Conservation (phyloP, 106 monocot genomes). For the Dioscorea zingiberensis region DNA sequence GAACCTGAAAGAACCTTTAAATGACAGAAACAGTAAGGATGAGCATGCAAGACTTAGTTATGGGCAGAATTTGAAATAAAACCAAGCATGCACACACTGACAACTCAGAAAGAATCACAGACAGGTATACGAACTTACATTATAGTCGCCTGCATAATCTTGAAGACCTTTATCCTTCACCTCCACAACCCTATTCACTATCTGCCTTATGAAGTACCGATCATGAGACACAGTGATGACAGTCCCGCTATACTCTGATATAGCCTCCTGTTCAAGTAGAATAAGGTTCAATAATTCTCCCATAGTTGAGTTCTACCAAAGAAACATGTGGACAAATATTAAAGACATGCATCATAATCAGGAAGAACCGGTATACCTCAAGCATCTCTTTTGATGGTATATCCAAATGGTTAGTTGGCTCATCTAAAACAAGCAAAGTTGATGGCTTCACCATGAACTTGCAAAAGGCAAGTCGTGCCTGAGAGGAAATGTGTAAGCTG, state of each 20-base stretch:
- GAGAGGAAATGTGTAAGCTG: not conserved
- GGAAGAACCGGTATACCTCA: slow-evolving; percentile 41
- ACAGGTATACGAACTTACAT: slow-evolving; percentile 48
- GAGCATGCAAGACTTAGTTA: no score
- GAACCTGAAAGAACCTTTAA: no score
- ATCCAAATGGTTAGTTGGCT: slow-evolving; percentile 99
- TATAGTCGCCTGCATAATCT: slow-evolving; percentile 97
- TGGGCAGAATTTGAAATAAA: no score
- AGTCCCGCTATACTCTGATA: slow-evolving; percentile 81
- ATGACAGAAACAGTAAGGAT: no score
- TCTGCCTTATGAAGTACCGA: slow-evolving; percentile 92
- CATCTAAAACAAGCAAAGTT: slow-evolving; percentile 91
- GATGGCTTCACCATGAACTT: slow-evolving; percentile 99
- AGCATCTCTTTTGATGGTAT: slow-evolving; percentile 99
- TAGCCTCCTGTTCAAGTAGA: slow-evolving; percentile 75
- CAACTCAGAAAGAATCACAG: not conserved
- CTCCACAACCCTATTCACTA: slow-evolving; percentile 93
- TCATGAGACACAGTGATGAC: slow-evolving; percentile 98
- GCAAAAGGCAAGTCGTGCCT: slow-evolving; percentile 98
- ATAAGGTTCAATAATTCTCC: not conserved
- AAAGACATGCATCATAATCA: no score
- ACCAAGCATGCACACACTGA: no score
- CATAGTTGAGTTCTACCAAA: not conserved
- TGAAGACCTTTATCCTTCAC: slow-evolving; percentile 68
- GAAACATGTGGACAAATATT: not conserved